A percentile compares a stretch with the other conserved stretches of the same genome.
Conservation (phyloP, 495 filamentous ascomycete species). For the Penicillium macrosclerotiorum region DNA sequence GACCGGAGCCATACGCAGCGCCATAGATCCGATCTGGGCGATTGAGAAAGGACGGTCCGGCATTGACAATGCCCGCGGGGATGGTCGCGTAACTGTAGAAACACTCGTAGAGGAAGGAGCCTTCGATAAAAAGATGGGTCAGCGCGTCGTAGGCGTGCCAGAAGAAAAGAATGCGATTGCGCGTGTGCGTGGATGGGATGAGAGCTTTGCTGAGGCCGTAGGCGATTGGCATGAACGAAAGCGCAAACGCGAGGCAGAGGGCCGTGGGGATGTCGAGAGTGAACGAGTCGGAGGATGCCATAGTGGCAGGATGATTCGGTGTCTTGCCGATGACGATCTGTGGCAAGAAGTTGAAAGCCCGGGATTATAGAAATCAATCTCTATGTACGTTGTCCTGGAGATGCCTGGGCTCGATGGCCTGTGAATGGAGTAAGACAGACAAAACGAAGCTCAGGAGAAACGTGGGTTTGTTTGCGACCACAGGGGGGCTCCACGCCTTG, state of each 20-base stretch:
- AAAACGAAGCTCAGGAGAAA: too few relatives aligned
- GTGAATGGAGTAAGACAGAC: too few relatives aligned
- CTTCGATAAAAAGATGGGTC: constrained; percentile 86
- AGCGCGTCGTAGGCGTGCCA: constrained; percentile 94
- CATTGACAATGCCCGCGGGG: constrained; percentile 30
- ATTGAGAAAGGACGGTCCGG: constrained; percentile 53
- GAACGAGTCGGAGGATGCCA: constrained; percentile 26
- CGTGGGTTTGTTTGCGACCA: too few relatives aligned
- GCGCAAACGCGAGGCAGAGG: constrained; percentile 50
- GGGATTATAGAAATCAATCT: too few relatives aligned
- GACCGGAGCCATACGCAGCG: constrained; percentile 62
- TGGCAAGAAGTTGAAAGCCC: too few relatives aligned
- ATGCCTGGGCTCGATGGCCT: too few relatives aligned
- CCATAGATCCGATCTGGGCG: constrained; percentile 64
- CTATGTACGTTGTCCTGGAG: too few relatives aligned
- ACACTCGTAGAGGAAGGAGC: constrained; percentile 87
- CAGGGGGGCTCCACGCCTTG: too few relatives aligned
- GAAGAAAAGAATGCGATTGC: constrained; percentile 74
- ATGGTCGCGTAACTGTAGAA: constrained; percentile 68
- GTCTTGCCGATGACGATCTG: too few relatives aligned
- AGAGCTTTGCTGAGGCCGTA: constrained; percentile 43
- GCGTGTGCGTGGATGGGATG: constrained; percentile 45
- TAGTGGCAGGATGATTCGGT: too few relatives aligned
- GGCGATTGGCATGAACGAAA: constrained; percentile 54
- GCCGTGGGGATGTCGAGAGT: constrained; percentile 48